Conservation (phyloP, 2,329 filamentous ascomycete species). For the Paecilomyces niveus region DNA sequence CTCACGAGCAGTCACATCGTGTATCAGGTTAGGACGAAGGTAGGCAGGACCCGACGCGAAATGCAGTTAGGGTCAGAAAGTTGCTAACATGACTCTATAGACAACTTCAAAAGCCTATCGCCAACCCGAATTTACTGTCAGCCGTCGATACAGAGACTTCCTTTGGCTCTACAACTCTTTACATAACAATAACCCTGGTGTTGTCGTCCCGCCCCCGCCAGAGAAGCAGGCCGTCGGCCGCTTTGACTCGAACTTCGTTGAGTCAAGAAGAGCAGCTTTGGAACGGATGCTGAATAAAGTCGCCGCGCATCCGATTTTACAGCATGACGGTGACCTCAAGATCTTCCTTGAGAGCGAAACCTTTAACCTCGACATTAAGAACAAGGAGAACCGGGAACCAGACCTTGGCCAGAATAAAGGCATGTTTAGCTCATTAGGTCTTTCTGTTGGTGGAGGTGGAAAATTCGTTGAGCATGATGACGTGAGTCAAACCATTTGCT, state of each 20-base stretch:
- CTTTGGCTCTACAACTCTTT: conserved; percentile 95
- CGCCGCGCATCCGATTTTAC: conserved; percentile 78
- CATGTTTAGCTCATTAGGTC: conserved; percentile 76
- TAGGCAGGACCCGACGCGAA: conserved; percentile 33
- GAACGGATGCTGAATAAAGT: conserved; percentile 99
- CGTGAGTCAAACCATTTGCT: conserved; percentile 46
- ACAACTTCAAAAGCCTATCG: conserved; percentile 95
- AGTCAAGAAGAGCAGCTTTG: conserved; percentile 79
- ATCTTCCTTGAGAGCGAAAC: conserved; percentile 94
- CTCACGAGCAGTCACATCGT: conserved; percentile 96
- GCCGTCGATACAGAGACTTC: conserved; percentile 90
- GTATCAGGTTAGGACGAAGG: conserved; percentile 90
- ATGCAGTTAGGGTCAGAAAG: not conserved
- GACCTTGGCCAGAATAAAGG: conserved; percentile 86
- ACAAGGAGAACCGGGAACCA: conserved; percentile 88
- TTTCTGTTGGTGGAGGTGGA: conserved; percentile 64
- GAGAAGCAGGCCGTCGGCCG: conserved; percentile 97
- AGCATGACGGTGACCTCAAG: conserved; percentile 90
- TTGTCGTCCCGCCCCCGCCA: conserved; percentile 90
- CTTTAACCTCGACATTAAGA: conserved; percentile 94
- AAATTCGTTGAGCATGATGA: conserved; percentile 99
- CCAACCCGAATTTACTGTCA: conserved; percentile 86
- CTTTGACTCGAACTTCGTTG: conserved; percentile 95
- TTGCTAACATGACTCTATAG: conserved; percentile 39
- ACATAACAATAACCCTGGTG: conserved; percentile 88